A percentile compares a stretch with the other conserved stretches of the same genome.
phyloP scores from a whole-genome alignment of 129 eudicot genomes.

The Glebionis coronaria region DNA sequence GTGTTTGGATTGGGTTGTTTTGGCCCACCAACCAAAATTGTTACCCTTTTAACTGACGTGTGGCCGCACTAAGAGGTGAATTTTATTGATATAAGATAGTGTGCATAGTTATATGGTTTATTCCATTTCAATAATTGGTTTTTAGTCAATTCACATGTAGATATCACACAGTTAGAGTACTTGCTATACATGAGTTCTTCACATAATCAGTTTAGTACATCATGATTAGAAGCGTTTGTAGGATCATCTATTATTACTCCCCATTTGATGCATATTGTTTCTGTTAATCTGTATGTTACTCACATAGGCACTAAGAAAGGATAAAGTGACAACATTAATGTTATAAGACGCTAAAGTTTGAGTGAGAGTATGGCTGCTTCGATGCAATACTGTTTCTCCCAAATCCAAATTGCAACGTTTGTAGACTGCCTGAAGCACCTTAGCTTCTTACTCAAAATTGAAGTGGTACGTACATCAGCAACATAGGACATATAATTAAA shows the following conservation, averaged over 20 bases:
- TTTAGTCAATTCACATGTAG: too few relatives aligned
- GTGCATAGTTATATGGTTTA: too few relatives aligned
- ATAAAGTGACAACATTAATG: neutral
- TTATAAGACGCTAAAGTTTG: constrained; percentile 3
- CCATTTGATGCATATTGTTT: neutral
- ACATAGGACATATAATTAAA: constrained; percentile 50
- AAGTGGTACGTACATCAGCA: constrained; percentile 38
- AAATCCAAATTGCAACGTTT: constrained; percentile 18
- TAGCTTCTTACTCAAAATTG: constrained; percentile 17
- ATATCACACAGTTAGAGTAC: too few relatives aligned
- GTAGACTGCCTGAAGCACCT: constrained; percentile 24
- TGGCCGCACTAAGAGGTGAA: too few relatives aligned
- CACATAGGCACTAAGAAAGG: constrained; percentile 17
- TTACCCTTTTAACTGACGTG: too few relatives aligned
- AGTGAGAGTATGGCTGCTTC: constrained; percentile 36
- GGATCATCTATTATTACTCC: neutral
- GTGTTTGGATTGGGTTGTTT: too few relatives aligned
- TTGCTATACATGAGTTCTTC: too few relatives aligned
- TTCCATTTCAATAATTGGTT: too few relatives aligned
- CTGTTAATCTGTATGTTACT: constrained; percentile 29
- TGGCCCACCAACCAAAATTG: too few relatives aligned
- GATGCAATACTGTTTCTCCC: constrained; percentile 35
- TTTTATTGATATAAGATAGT: too few relatives aligned
- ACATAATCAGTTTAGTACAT: too few relatives aligned
- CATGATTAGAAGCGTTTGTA: neutral